Evolutionary conservation across 805 yeast species (phyloP).

Genomic region (Cyberlindnera japonica): DNA sequence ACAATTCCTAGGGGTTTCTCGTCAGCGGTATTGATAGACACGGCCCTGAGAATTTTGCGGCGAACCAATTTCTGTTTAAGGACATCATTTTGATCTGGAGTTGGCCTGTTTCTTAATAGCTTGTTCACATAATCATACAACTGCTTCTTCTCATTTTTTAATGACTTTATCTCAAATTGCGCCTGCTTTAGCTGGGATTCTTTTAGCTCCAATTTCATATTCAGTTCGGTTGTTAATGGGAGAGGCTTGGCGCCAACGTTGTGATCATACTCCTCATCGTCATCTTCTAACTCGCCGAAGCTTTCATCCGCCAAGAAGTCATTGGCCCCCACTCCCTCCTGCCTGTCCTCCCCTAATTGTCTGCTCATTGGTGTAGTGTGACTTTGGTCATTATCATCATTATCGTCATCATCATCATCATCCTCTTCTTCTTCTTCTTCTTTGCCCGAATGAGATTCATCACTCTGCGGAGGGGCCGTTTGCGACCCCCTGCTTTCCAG

Average conservation of each 20-base stretch:
- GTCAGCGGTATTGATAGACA: slow-evolving; percentile 8
- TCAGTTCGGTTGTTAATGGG: slow-evolving; percentile 9
- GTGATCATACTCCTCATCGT: slow-evolving; percentile 2
- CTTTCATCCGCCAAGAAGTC: slow-evolving; percentile 4
- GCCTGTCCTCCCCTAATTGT: no score
- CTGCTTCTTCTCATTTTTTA: slow-evolving; percentile 25
- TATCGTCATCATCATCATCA: no score
- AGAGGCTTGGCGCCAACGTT: slow-evolving; percentile 2
- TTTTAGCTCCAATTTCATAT: slow-evolving; percentile 14
- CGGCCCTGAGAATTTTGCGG: slow-evolving; percentile 25
- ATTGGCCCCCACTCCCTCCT: no score
- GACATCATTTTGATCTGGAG: slow-evolving; percentile 20
- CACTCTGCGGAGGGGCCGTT: neutral
- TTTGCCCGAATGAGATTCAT: neutral
- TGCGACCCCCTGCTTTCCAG: slow-evolving; percentile 5
- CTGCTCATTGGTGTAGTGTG: no score
- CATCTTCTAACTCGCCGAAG: slow-evolving; percentile 6
- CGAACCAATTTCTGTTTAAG: slow-evolving; percentile 26
- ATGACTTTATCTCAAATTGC: slow-evolving; percentile 21
- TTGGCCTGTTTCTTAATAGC: slow-evolving; percentile 19
- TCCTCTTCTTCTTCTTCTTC: slow-evolving; percentile 1
- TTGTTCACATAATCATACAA: slow-evolving; percentile 25
- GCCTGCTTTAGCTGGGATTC: slow-evolving; percentile 9
- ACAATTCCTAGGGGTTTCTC: no score
- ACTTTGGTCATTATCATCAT: no score